Conservation (phyloP, 2,329 filamentous ascomycete species). For the Didymella glomerata region DNA sequence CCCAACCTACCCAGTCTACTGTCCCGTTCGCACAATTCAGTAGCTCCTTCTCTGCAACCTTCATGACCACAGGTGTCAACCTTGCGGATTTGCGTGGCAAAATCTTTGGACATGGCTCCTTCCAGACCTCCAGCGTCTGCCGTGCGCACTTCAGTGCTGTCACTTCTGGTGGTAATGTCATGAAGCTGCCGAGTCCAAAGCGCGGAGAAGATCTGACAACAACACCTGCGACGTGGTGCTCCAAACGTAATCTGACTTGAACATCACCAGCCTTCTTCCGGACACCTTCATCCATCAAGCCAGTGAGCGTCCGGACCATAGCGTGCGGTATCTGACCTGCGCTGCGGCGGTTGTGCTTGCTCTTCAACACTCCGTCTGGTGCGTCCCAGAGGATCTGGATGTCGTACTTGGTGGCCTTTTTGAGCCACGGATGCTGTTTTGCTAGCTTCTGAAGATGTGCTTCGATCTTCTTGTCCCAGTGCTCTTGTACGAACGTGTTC, state of each 20-base stretch:
- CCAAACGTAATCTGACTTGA: constrained; percentile 25
- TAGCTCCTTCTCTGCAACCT: constrained; percentile 16
- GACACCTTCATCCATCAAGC: constrained; percentile 25
- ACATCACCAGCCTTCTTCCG: constrained; percentile 27
- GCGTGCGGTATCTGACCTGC: constrained; percentile 28
- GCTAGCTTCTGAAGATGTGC: constrained; percentile 35
- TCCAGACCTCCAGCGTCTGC: constrained; percentile 25
- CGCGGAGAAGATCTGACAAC: constrained; percentile 15
- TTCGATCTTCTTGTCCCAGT: constrained; percentile 42
- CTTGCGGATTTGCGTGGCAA: constrained; percentile 19
- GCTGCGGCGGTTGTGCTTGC: constrained; percentile 27
- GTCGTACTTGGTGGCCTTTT: constrained; percentile 34
- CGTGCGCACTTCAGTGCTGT: not conserved
- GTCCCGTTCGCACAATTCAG: not conserved
- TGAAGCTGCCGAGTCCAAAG: constrained; percentile 29
- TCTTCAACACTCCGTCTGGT: constrained; percentile 25
- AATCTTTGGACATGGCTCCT: constrained; percentile 11
- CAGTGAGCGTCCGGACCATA: constrained; percentile 31
- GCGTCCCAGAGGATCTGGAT: constrained; percentile 40
- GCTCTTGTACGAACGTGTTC: constrained; percentile 36
- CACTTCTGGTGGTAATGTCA: constrained; percentile 8
- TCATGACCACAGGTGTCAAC: constrained; percentile 15
- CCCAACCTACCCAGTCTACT: constrained; percentile 7
- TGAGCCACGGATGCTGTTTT: constrained; percentile 37
- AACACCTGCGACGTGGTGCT: constrained; percentile 21